phyloP scores from a whole-genome alignment of 179 eudicot species.

The Gypsophila paniculata region DNA sequence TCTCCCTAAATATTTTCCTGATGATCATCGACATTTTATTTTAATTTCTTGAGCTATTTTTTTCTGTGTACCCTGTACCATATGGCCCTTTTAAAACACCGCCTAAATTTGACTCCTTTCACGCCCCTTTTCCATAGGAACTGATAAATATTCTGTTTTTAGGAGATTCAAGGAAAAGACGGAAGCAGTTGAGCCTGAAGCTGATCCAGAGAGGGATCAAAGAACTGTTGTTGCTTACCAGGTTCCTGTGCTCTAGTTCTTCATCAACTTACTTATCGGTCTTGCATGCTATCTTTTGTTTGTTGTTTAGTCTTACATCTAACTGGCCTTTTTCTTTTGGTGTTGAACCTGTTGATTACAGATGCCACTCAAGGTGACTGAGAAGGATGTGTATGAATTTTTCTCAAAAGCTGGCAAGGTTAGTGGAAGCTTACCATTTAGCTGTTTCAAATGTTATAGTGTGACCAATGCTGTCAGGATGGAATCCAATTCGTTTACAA shows the following conservation, averaged over 20 bases:
- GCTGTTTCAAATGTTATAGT: background rate
- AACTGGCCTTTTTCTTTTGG: constrained; percentile 7
- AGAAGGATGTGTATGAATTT: constrained; percentile 46
- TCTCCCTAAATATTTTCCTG: background rate
- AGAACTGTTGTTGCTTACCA: constrained; percentile 54
- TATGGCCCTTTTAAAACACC: background rate
- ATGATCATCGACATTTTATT: background rate
- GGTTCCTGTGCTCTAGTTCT: constrained; percentile 21
- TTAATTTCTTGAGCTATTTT: background rate
- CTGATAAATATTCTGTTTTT: constrained; percentile 11
- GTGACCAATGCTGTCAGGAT: too few species aligned
- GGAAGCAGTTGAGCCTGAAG: constrained; percentile 46
- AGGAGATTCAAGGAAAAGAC: constrained; percentile 45
- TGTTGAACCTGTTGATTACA: too few species aligned
- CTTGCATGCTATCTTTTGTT: background rate
- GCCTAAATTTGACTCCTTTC: background rate
- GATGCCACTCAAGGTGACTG: constrained; percentile 51
- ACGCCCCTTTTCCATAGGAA: background rate
- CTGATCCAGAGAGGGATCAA: constrained; percentile 53
- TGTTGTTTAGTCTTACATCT: background rate
- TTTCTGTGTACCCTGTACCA: background rate
- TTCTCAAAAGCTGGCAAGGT: constrained; percentile 51
- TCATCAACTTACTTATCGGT: background rate
- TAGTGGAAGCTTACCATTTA: constrained; percentile 2
- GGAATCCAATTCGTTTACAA: too few species aligned